Evolutionary conservation across 73 alveolate species (phyloP).

Genomic region (Paramecium caudatum): DNA sequence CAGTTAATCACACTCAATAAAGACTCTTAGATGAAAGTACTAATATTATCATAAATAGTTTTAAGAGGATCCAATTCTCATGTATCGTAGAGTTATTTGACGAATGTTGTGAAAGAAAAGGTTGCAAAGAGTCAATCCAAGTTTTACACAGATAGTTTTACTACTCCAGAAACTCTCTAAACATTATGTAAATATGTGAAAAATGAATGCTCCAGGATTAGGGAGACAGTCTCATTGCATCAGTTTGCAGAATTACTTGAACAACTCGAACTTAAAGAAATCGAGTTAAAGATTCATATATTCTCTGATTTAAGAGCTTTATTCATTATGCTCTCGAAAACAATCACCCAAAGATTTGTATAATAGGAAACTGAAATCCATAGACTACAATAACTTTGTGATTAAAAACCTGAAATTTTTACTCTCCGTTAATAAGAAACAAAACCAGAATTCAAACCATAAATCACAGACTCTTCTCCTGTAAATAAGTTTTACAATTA

Average conservation of each 20-base stretch:
- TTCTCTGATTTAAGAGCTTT: neutral
- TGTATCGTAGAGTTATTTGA: neutral
- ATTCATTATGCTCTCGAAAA: neutral
- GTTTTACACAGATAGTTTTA: neutral
- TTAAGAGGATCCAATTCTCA: constrained; percentile 41
- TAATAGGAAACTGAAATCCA: neutral
- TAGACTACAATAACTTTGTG: no score
- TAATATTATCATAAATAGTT: neutral
- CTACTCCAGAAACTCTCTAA: constrained; percentile 10
- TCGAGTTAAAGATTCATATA: neutral
- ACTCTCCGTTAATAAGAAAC: no score
- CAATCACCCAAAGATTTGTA: neutral
- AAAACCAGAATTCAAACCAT: no score
- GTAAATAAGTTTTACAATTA: constrained; percentile 2
- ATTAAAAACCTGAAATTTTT: no score
- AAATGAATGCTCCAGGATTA: neutral
- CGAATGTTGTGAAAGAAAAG: neutral
- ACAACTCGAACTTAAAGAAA: constrained; percentile 13
- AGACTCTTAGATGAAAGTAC: constrained; percentile 29
- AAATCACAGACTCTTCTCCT: constrained; percentile 27
- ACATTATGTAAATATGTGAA: neutral
- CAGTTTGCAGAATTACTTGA: neutral
- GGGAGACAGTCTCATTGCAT: neutral
- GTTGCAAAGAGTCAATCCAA: neutral
- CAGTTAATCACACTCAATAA: constrained; percentile 8